Evolutionary conservation across 2,329 filamentous ascomycete genomes (phyloP), one percentile per base, ranked within the genome.

Genomic region (Nigrograna mackinnonii): DNA sequence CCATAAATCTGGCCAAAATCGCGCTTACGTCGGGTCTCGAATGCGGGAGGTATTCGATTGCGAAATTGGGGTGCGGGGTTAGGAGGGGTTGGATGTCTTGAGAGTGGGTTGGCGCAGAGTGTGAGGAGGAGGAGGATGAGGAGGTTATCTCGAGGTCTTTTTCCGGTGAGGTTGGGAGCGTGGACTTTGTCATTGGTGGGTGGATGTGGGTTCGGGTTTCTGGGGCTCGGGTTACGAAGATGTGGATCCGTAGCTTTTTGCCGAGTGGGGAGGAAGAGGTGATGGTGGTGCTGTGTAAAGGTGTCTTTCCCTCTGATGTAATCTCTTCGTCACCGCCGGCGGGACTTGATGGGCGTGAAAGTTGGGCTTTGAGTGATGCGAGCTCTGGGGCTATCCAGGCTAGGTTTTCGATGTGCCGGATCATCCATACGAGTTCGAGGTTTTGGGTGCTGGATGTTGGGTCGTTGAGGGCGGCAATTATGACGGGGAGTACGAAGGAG

Each of bases 361-460:
- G 60, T 38, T 58, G 58, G 22, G 47, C 50, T 47, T 62, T 63
- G 14, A 67, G 43, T 7, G 54, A 41, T 4, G 52, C 49, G n/a
- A 69, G 62, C 42, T 69, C 66, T 4, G 60, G 60, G 0, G 55
- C 54, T 5, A 69, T 56, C 66, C 66, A 69, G 28, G 59, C 56
- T 20, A 69, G 54, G 37, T 69, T 60, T 12, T 54, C 47, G 5
- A 57, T 50, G 6, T 59, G 58, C 9, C 64, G 63, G 20, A 68
- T 43, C 3, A 65, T 57, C 66, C 66, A 69, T 11, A 69, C 50
- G 11, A 69, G 55, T 6, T 61, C 57, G 19, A 67, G 56, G 18
- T 57, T 51, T 24, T 57, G 60, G 33, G 57, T 53, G 17, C 47
- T 47, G 7, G 52, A 40, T n/a, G 58, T 56, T 5, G 56, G 50